These are phyloP conservation scores for Tricholoma saponaceum DNA, from an alignment of 768 basidiomycete species.

Conservation along the genomic window DNA sequence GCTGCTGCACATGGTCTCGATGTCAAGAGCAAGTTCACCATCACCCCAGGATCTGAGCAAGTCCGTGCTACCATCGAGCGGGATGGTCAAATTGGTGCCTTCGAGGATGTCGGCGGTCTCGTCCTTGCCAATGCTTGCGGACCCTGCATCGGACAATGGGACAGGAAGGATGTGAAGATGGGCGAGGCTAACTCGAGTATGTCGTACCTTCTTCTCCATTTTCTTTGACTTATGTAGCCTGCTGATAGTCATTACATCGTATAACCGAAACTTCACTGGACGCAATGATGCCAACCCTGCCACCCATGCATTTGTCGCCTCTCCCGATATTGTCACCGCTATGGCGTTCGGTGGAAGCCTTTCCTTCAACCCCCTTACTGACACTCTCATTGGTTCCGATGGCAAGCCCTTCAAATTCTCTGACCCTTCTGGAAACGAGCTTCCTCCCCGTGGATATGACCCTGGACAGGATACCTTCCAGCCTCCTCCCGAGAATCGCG, in stretches of 20 bases:
- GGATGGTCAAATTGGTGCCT: conserved; percentile 86
- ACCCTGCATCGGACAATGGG: conserved; percentile 99
- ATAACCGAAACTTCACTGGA: conserved; percentile 99
- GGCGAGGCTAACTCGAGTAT: conserved; percentile 93
- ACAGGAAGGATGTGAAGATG: conserved; percentile 94
- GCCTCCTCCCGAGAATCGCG: conserved; percentile 83
- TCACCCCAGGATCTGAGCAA: conserved; percentile 98
- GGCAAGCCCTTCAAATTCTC: conserved; percentile 98
- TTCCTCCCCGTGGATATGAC: conserved; percentile 95
- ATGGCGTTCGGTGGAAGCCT: conserved; percentile 93
- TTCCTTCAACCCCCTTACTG: conserved; percentile 95
- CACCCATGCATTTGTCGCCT: conserved; percentile 94
- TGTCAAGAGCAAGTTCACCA: conserved; percentile 92
- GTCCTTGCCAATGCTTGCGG: conserved; percentile 99
- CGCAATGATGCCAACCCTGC: conserved; percentile 99
- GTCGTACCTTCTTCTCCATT: conserved; percentile 23
- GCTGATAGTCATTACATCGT: conserved; percentile 86
- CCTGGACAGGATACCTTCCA: conserved; percentile 98
- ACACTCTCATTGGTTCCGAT: conserved; percentile 81
- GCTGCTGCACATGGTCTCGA: conserved; percentile 83
- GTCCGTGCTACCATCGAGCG: conserved; percentile 96
- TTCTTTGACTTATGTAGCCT: conserved; percentile 7
- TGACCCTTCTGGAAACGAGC: conserved; percentile 87
- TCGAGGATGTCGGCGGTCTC: conserved; percentile 85
- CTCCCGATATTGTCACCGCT: conserved; percentile 94